Base-by-base conservation (phyloP, 225 moss, liverwort and hornwort genomes). In the Bryum argenteum region DNA sequence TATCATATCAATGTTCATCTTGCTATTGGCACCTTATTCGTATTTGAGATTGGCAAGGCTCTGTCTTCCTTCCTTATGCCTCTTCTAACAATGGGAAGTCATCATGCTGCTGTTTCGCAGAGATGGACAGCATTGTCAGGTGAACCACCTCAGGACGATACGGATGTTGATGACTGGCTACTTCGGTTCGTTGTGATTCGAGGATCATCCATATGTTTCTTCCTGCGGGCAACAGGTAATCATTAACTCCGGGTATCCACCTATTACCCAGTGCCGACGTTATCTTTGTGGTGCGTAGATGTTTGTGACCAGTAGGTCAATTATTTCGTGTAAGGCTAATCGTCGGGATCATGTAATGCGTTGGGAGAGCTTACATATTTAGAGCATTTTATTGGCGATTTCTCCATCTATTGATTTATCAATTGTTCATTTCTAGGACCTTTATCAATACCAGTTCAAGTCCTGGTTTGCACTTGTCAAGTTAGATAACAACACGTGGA, bases 131-230 rank as follows among this genome's bases (percentile, higher is more conserved):
- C 91, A 17, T 75, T 94, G 69, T 92, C 94, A 52, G 91, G 92
- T 39, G 98, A 98, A 80, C 98, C 92, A 8, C 94, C 92, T 65
- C 78, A 89, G 52, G 98, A 98, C 64, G 98, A 98, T 50, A 92
- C 91, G 21, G 94, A 98, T 87, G 94, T 98, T 59, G 98, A 98
- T 82, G 98, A 98, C 71, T 98, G 98, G 98, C 82, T 92, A 84
- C 78, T 88, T 16, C 90, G 98, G 57, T 98, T 98, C 71, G 77
- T 98, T 62, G 94, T 92, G 57, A 81, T 98, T 59, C 88, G 94
- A 55, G 98, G 91, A 58, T 88, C 94, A 16, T 86, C 88, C 1
- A 84, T 98, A 33, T 98, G 79, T 72, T 98, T 94, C 79, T 98
- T 88, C 74, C 81, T 98, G 20, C 87, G 80, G 41, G 94, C 91